Percentiles rank a stretch among this genome's conserved stretches.
These are phyloP conservation scores for Quercus robur DNA, from an alignment of 306 rosid genomes.

Conservation along the genomic window DNA sequence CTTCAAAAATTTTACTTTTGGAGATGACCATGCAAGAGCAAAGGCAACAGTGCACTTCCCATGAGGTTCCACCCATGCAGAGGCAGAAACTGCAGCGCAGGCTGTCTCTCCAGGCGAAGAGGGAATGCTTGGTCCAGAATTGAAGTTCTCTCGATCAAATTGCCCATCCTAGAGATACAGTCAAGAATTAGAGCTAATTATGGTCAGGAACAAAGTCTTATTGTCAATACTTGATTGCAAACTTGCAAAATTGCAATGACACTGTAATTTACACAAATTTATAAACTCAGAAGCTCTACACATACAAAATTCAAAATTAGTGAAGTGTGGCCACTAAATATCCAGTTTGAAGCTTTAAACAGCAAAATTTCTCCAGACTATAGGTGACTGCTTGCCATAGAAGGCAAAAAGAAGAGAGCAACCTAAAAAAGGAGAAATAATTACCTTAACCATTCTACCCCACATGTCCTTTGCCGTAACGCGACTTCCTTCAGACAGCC, in stretches of 20 bases:
- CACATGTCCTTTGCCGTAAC: slow-evolving; percentile 84
- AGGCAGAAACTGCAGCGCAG: slow-evolving; percentile 96
- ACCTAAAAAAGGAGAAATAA: slow-evolving; percentile 8
- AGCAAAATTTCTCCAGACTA: background rate
- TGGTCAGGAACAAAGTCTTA: background rate
- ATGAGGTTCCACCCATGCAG: slow-evolving; percentile 99
- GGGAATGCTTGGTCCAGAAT: slow-evolving; percentile 78
- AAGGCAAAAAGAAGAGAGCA: slow-evolving; percentile 1
- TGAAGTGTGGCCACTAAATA: background rate
- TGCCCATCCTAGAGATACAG: slow-evolving; percentile 71
- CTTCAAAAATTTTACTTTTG: slow-evolving; percentile 83
- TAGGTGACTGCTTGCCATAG: background rate
- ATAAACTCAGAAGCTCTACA: background rate
- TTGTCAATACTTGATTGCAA: background rate
- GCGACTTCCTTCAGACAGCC: slow-evolving; percentile 72
- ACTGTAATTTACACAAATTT: background rate
- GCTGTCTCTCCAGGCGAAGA: slow-evolving; percentile 89
- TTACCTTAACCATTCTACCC: slow-evolving; percentile 81
- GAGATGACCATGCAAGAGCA: slow-evolving; percentile 95
- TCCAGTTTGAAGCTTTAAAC: background rate
- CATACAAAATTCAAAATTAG: background rate
- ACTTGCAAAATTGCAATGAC: background rate
- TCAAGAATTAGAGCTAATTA: slow-evolving; percentile 24
- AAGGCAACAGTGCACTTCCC: slow-evolving; percentile 95
- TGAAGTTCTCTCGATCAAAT: slow-evolving; percentile 76